Base-by-base conservation (phyloP, 495 filamentous ascomycete species). In the Thermochaetoides thermophila region DNA sequence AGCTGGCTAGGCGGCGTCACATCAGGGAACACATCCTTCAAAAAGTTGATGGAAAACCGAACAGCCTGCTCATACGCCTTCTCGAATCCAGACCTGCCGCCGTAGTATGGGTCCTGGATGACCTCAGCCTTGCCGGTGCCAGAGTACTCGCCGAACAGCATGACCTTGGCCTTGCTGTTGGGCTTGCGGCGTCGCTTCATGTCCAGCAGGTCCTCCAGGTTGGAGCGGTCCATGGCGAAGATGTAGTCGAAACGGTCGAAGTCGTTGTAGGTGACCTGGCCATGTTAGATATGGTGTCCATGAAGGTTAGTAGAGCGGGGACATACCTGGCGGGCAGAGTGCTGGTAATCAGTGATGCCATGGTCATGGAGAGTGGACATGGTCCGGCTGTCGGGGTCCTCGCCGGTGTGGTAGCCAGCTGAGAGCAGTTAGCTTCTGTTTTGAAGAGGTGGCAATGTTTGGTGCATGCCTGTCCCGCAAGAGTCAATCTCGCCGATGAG, bases 41-140 rank as follows among this genome's bases (percentile, higher is more conserved):
- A 40, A 46, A 93, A 84, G 33, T 77, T 79, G 48, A 68, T 70
- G 17, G 83, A 81, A 50, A 94, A 94, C 34, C 79, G 63, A 22
- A 67, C 58, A 31, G 77, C 73, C 60, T 95, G 89, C 53, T 86
- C 73, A 52, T 80, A 93, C 18, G 85, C 83, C 46, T 70, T 71
- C 40, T 83, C 77, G 48, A 97, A 97, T 4, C 84, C 84, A 37
- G 84, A 68, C 3, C 61, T 64, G 5, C 70, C 84, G 7, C 82
- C 84, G 59, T 96, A 95, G 49, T 97, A 97, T 7, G 89, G 89
- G 49, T 96, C 89, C 39, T 69, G 60, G n/a, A 95, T 76, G 48
- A 89, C 75, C 21, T 78, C 78, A 30, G 60, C 57, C 39, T 64
- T 66, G 1, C 68, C 69, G 8, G 69, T 76, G 19, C 76, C 65